phyloP scores from a whole-genome alignment of 2,329 filamentous ascomycete species.

The Fusarium cyanostomum region DNA sequence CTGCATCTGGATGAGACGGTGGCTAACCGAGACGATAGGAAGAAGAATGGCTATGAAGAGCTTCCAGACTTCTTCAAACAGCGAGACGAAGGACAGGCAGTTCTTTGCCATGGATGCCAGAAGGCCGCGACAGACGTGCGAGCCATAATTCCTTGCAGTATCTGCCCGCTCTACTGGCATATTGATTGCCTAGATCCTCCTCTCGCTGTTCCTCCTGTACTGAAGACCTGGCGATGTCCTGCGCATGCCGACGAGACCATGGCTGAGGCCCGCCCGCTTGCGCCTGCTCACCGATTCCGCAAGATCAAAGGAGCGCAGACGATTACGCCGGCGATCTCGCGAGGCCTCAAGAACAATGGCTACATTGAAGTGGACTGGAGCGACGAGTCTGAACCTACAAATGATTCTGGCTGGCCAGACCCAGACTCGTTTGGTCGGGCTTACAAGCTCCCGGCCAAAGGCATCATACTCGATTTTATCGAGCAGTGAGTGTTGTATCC shows the following conservation, averaged over 20 bases:
- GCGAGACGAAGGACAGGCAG: conserved; percentile 78
- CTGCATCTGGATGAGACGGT: not conserved
- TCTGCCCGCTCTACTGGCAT: conserved; percentile 86
- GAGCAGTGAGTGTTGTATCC: conserved; percentile 59
- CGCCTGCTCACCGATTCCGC: conserved; percentile 69
- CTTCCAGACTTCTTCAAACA: conserved; percentile 73
- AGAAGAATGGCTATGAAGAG: conserved; percentile 67
- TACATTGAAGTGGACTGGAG: conserved; percentile 73
- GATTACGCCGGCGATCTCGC: conserved; percentile 63
- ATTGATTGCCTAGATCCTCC: conserved; percentile 91
- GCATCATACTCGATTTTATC: conserved; percentile 78
- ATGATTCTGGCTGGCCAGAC: conserved; percentile 66
- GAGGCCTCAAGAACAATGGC: conserved; percentile 77
- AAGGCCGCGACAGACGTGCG: conserved; percentile 67
- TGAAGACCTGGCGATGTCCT: conserved; percentile 88
- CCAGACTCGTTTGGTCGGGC: conserved; percentile 69
- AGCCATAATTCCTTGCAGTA: conserved; percentile 86
- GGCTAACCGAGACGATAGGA: conserved; percentile 50
- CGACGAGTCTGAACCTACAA: conserved; percentile 66
- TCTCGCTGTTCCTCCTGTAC: conserved; percentile 77
- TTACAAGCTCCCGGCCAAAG: conserved; percentile 70
- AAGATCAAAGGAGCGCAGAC: conserved; percentile 64
- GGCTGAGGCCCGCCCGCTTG: conserved; percentile 64
- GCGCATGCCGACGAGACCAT: conserved; percentile 84
- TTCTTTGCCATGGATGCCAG: conserved; percentile 82